A percentile compares a stretch with the other conserved stretches of the same genome.
Evolutionary conservation across 371 early-diverging fungal genomes (phyloP).

Genomic region (Mucor velutinosus): DNA sequence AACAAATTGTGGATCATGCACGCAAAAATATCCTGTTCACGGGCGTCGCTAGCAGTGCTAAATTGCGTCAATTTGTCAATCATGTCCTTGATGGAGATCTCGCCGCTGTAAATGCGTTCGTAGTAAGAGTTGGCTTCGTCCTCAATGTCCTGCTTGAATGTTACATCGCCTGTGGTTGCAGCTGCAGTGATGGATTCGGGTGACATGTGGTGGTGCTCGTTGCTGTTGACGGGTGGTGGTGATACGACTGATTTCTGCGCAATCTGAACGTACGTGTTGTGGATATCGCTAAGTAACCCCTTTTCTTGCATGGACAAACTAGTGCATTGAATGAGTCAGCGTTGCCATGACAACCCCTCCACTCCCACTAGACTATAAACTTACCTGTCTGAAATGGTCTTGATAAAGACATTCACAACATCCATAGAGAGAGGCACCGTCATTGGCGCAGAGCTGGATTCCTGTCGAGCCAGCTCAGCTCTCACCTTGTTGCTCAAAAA

Average conservation of each 20-base stretch:
- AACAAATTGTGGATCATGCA: conserved; percentile 88
- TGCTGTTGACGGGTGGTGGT: neutral
- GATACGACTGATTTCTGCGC: conserved; percentile 2
- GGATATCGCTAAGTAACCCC: conserved; percentile 23
- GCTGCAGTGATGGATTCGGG: neutral
- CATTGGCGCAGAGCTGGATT: conserved; percentile 34
- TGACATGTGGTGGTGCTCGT: neutral
- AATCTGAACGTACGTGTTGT: conserved; percentile 16
- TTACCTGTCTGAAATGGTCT: conserved; percentile 66
- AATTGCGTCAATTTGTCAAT: conserved; percentile 74
- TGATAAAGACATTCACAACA: conserved; percentile 70
- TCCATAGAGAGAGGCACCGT: conserved; percentile 71
- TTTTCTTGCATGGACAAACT: conserved; percentile 11
- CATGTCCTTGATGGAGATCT: conserved; percentile 72
- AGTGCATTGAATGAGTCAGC: neutral
- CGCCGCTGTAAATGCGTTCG: conserved; percentile 78
- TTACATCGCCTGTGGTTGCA: conserved; percentile 22
- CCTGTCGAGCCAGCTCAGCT: conserved; percentile 47
- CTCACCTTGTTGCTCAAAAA: conserved; percentile 74
- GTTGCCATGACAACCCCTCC: no score
- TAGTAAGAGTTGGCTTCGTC: conserved; percentile 79
- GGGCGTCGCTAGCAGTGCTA: conserved; percentile 65
- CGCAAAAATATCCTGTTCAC: conserved; percentile 77
- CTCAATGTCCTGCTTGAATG: conserved; percentile 57
- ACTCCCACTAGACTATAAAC: neutral